Evolutionary conservation across 371 early-diverging fungal genomes (phyloP).

Genomic region (Chytridiales sp.): DNA sequence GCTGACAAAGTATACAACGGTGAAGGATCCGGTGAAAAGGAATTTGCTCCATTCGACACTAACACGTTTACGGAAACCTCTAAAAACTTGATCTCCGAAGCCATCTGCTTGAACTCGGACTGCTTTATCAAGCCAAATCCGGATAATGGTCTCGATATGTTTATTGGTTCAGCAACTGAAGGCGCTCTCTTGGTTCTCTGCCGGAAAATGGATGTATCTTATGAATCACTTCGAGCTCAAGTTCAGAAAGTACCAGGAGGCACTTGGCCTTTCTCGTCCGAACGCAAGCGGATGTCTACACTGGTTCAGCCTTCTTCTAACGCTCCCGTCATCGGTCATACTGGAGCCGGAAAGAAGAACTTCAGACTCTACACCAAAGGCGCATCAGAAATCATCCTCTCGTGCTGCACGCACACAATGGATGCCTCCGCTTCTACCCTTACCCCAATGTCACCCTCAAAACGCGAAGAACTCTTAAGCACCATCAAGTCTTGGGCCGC

Average conservation of each 20-base stretch:
- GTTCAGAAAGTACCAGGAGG: conserved; percentile 41
- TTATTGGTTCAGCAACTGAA: conserved; percentile 53
- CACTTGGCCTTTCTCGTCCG: conserved; percentile 48
- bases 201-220: conserved; percentile 43
- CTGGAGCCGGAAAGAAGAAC: background rate
- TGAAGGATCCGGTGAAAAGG: conserved; percentile 44
- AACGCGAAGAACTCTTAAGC: conserved; percentile 24
- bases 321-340: background rate
- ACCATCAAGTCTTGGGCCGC: conserved; percentile 49
- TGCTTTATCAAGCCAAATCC: conserved; percentile 49
- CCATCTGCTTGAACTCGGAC: conserved; percentile 45
- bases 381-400: conserved; percentile 46
- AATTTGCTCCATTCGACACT: conserved; percentile 22
- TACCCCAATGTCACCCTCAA: conserved; percentile 21
- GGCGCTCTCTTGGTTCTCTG: conserved; percentile 45
- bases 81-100: conserved; percentile 36
- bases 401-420: conserved; percentile 42
- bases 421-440: conserved; percentile 20
- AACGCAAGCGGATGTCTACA: conserved; percentile 50
- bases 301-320: conserved; percentile 30
- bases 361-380: conserved; percentile 46
- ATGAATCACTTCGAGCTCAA: conserved; percentile 32
- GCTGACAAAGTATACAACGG: conserved; percentile 41
- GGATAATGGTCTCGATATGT: conserved; percentile 35
- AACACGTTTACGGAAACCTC: conserved; percentile 26